A percentile compares a stretch with the other conserved stretches of the same genome.
Evolutionary conservation across 176 grass and related monocot genomes (phyloP).

Genomic region (Elymus sibiricus): DNA sequence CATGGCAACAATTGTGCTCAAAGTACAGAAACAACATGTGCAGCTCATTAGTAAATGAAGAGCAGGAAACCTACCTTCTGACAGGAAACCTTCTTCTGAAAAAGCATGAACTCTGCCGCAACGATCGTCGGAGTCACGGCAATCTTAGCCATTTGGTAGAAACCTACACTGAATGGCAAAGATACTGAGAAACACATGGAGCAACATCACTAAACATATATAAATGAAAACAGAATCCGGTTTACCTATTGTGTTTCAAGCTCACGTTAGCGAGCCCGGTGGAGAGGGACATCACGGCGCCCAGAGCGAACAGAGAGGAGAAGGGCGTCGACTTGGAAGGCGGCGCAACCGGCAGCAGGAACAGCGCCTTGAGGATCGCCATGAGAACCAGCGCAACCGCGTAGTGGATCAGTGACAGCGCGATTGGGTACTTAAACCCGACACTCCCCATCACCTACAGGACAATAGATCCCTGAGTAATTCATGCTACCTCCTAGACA

Average conservation of each 20-base stretch:
- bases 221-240: background rate
- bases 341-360: constrained; percentile 75
- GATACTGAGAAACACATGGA: constrained; percentile 31
- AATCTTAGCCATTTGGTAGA: constrained; percentile 99
- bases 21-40: background rate
- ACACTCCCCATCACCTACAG: constrained; percentile 87
- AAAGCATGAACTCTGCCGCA: constrained; percentile 81
- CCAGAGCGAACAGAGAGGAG: constrained; percentile 89
- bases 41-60: background rate
- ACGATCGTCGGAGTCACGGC: constrained; percentile 94
- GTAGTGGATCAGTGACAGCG: constrained; percentile 91
- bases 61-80: constrained; percentile 52
- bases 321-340: constrained; percentile 88
- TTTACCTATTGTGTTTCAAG: constrained; percentile 96
- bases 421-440: constrained; percentile 93
- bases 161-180: constrained; percentile 83
- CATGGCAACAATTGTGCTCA: background rate
- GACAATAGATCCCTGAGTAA: background rate
- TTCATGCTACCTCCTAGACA: background rate
- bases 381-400: constrained; percentile 79
- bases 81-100: constrained; percentile 72
- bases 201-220: background rate
- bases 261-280: constrained; percentile 97
- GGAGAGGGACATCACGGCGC: constrained; percentile 92
- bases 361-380: constrained; percentile 71